Evolutionary conservation across 345 rosid genomes (phyloP).

Genomic region (Pseudoturritis turrita): DNA sequence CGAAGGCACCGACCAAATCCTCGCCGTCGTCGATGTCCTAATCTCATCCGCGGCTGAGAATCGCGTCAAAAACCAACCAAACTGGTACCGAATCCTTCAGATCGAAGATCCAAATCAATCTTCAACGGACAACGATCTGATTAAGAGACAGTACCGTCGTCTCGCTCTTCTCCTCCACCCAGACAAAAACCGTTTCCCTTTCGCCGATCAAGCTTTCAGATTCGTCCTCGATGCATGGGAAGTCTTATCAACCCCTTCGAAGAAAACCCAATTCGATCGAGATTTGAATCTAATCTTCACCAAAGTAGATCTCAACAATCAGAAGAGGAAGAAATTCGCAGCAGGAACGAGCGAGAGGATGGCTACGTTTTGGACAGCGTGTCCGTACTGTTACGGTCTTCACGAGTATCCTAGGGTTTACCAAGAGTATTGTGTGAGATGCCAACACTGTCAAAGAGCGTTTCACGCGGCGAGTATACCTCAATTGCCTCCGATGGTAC

Average conservation of each 20-base stretch:
- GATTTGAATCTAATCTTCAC: constrained; percentile 51
- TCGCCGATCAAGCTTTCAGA: constrained; percentile 75
- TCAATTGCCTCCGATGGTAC: constrained; percentile 66
- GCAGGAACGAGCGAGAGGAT: constrained; percentile 21
- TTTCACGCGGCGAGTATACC: constrained; percentile 62
- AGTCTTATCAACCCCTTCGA: constrained; percentile 52
- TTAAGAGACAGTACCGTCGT: constrained; percentile 78
- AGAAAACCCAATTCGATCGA: constrained; percentile 56
- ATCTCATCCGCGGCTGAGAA: constrained; percentile 47
- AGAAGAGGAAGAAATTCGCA: constrained; percentile 30
- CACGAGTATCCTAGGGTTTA: constrained; percentile 80
- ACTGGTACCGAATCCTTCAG: constrained; percentile 87
- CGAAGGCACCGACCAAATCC: constrained; percentile 86
- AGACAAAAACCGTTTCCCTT: constrained; percentile 70
- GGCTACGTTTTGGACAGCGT: constrained; percentile 82
- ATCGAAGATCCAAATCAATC: constrained; percentile 37
- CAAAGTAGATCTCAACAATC: constrained; percentile 49
- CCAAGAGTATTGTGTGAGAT: constrained; percentile 73
- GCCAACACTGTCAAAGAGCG: constrained; percentile 67
- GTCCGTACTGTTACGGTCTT: constrained; percentile 77
- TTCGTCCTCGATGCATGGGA: constrained; percentile 86
- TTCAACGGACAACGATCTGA: constrained; percentile 52
- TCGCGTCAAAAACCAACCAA: constrained; percentile 53
- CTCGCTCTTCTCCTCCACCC: constrained; percentile 88
- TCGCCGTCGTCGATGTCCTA: constrained; percentile 80